These are phyloP conservation scores for Mycena belliarum DNA, from an alignment of 768 basidiomycete genomes.

Conservation along the genomic window DNA sequence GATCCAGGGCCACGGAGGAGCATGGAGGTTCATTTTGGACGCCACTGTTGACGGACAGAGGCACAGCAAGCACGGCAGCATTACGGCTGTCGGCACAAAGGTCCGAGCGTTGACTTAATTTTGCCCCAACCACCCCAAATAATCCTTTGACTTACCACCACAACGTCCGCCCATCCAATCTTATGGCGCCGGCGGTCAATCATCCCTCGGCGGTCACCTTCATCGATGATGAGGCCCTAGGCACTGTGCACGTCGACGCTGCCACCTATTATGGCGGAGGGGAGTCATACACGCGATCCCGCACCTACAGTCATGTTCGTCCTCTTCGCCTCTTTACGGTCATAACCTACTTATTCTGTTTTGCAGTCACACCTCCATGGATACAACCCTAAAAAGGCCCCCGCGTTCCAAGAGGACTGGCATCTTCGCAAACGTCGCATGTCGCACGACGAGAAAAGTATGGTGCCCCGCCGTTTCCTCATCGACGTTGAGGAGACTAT, in stretches of 20 bases:
- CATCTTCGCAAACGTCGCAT: conserved; percentile 75
- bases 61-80: not conserved
- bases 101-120: not conserved
- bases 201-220: conserved; percentile 70
- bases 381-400: conserved; percentile 68
- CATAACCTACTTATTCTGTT: conserved; percentile 15
- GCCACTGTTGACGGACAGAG: not conserved
- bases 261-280: conserved; percentile 81
- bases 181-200: conserved; percentile 65
- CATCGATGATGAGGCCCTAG: conserved; percentile 63
- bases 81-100: not conserved
- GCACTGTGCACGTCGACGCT: conserved; percentile 64
- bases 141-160: conserved; percentile 6
- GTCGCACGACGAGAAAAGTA: conserved; percentile 91
- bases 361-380: conserved; percentile 69
- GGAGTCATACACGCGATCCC: conserved; percentile 76
- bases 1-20: not conserved
- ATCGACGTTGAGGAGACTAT: conserved; percentile 99
- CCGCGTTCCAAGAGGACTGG: conserved; percentile 76
- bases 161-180: conserved; percentile 10
- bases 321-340: conserved; percentile 1
- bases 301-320: conserved; percentile 86
- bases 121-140: not conserved
- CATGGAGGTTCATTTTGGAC: not conserved
- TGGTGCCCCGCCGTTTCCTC: conserved; percentile 84